A percentile compares a stretch with the other conserved stretches of the same genome.
Evolutionary conservation across 129 eudicot genomes (phyloP).

Genomic region (Flaveria robusta): DNA sequence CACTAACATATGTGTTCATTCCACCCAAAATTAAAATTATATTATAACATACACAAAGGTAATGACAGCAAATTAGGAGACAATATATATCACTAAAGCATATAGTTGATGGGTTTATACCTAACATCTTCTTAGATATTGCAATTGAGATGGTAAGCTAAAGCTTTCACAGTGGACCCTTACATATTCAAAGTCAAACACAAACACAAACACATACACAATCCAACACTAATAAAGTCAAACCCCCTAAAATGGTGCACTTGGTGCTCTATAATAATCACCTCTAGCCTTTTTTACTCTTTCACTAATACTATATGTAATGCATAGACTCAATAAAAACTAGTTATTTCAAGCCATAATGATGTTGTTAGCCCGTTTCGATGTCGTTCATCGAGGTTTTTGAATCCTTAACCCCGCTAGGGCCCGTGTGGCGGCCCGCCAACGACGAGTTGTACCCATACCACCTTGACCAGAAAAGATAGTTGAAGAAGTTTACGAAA

Average conservation of each 20-base stretch:
- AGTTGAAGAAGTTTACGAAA: slow-evolving; percentile 71
- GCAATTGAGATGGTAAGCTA: slow-evolving; percentile 29
- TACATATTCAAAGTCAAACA: slow-evolving; percentile 38
- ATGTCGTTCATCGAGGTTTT: slow-evolving; percentile 21
- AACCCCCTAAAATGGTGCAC: slow-evolving; percentile 35
- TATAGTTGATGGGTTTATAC: slow-evolving; percentile 38
- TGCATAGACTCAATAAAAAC: slow-evolving; percentile 20
- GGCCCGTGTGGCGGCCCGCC: background rate
- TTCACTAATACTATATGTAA: slow-evolving; percentile 30
- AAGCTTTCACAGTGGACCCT: slow-evolving; percentile 37
- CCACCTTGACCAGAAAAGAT: slow-evolving; percentile 84
- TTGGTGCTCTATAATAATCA: slow-evolving; percentile 38
- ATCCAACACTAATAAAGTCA: slow-evolving; percentile 33
- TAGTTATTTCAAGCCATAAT: slow-evolving; percentile 22
- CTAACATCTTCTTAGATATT: slow-evolving; percentile 36
- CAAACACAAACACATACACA: slow-evolving; percentile 24
- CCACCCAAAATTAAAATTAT: slow-evolving; percentile 20
- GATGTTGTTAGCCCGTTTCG: slow-evolving; percentile 29
- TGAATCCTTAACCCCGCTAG: slow-evolving; percentile 21
- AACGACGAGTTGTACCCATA: slow-evolving; percentile 63
- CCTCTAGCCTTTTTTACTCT: slow-evolving; percentile 27
- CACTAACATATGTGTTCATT: slow-evolving; percentile 22
- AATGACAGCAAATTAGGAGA: slow-evolving; percentile 39
- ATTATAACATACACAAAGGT: slow-evolving; percentile 26
- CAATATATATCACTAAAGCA: slow-evolving; percentile 26